Percentiles rank a stretch among this genome's conserved stretches.
Evolutionary conservation across 192 early-diverging fungal species (phyloP).

Genomic region (Coemansia sp.): DNA sequence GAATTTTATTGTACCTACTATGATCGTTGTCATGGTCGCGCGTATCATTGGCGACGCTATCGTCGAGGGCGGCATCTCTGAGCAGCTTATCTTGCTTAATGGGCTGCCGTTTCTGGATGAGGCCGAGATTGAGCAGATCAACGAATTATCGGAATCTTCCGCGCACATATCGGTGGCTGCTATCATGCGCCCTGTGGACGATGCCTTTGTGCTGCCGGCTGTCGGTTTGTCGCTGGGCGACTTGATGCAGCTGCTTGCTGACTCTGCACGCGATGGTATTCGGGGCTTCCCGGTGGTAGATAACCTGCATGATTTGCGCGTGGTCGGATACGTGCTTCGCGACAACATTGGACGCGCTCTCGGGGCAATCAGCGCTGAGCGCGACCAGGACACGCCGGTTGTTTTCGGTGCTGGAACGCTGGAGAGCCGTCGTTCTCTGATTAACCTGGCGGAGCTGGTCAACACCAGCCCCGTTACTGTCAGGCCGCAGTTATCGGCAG

Average conservation of each 20-base stretch:
- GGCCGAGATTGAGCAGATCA: conserved; percentile 53
- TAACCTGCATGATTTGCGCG: conserved; percentile 57
- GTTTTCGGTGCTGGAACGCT: not conserved
- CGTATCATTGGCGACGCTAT: conserved; percentile 75
- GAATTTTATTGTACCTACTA: conserved; percentile 80
- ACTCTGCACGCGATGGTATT: conserved; percentile 43
- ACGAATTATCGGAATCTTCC: not conserved
- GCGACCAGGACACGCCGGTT: not conserved
- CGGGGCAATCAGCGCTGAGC: not conserved
- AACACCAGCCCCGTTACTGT: conserved; percentile 71
- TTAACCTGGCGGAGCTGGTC: conserved; percentile 32
- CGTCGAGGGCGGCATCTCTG: conserved; percentile 73
- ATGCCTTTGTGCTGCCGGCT: conserved; percentile 60
- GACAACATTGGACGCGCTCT: conserved; percentile 26
- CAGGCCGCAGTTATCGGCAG: conserved; percentile 66
- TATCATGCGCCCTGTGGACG: conserved; percentile 57
- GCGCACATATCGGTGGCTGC: conserved; percentile 36
- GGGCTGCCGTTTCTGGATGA: conserved; percentile 80
- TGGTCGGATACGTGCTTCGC: conserved; percentile 74
- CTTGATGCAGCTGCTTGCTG: conserved; percentile 57
- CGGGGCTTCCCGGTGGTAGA: conserved; percentile 80
- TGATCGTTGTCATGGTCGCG: conserved; percentile 79
- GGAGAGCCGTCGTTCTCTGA: not conserved
- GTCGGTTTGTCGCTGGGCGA: conserved; percentile 54
- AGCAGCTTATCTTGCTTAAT: conserved; percentile 77